Evolutionary conservation across 192 early-diverging fungal genomes (phyloP), one percentile per base, ranked within the genome.

Genomic region (Glomus cerebriforme): DNA sequence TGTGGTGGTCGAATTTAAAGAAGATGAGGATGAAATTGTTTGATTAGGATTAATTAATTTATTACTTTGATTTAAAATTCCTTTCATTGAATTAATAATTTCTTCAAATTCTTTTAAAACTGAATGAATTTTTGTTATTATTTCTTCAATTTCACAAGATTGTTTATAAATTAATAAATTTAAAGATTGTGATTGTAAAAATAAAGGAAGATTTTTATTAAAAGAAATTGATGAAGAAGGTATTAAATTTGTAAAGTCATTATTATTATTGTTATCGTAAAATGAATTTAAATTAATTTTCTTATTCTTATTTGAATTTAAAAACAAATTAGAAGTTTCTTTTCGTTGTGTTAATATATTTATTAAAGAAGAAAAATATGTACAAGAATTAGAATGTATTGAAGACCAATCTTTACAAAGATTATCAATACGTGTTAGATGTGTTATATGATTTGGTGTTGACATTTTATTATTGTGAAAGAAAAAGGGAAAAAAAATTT

Each of bases 91-190:
- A n/a, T 76, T 76, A 19, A 76, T 0, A 19, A 76, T 76, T 39
- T 63, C 34, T 34, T 59, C 58, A 39, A 76, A 76, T 64, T 76
- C 74, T 17, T 76, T 34, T 24, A 76, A 43, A 39, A 32, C 10
- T n/a, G 24, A 32, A 60, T 76, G 59, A 45, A 76, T 63, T 39
- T 43, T 37, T 49, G 19, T 34, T n/a, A 76, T 9, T 39, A 43
- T 27, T 63, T 59, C 31, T 64, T 59, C 74, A 43, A 76, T 76
- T 64, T 76, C 74, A 27, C 10, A 17, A 35, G 74, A 63, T 64
- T 76, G 74, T 63, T 76, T 76, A 31, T 76, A 76, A 34, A 76
- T 76, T 19, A 76, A 31, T 27, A 62, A 27, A 63, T 17, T 13
- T 26, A 63, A 15, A 27, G 59, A 15, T 76, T 63, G 31, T 15